Percentiles rank a stretch among this genome's conserved stretches.
Conservation (phyloP, 2,329 filamentous ascomycete genomes). For the Paecilomyces formosus region DNA sequence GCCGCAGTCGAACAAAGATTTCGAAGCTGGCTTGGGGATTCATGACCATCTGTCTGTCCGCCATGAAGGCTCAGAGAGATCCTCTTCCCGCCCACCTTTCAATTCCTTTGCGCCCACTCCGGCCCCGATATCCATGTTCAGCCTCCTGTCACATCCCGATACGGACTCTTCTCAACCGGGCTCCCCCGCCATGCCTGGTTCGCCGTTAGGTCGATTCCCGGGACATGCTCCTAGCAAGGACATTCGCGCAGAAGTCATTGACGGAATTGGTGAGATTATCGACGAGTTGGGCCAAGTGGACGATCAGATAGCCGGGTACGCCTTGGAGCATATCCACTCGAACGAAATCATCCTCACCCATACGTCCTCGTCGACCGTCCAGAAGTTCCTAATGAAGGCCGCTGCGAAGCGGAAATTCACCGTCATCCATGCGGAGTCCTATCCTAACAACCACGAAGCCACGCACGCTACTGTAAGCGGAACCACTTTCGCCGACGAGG, state of each 20-base stretch:
- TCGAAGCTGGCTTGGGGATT: conserved; percentile 10
- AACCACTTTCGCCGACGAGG: conserved; percentile 39
- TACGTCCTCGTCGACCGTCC: conserved; percentile 76
- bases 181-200: conserved; percentile 23
- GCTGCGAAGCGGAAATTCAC: conserved; percentile 88
- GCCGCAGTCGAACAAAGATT: background rate
- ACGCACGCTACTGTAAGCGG: conserved; percentile 59
- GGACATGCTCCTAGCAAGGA: conserved; percentile 45
- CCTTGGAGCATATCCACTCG: conserved; percentile 85
- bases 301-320: conserved; percentile 82
- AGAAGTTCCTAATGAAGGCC: conserved; percentile 81
- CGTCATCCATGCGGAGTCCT: conserved; percentile 71
- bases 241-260: conserved; percentile 81
- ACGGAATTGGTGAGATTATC: conserved; percentile 90
- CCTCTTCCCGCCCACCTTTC: conserved; percentile 50
- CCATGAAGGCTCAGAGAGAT: conserved; percentile 23
- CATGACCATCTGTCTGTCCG: conserved; percentile 19
- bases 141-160: conserved; percentile 66
- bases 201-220: conserved; percentile 24
- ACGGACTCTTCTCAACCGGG: conserved; percentile 36
- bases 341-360: conserved; percentile 90
- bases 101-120: conserved; percentile 52
- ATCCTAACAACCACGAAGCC: conserved; percentile 59
- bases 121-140: conserved; percentile 71
- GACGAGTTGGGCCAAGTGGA: conserved; percentile 91